Base-by-base conservation (phyloP, 176 grass and related monocot genomes). In the Leersia perrieri region DNA sequence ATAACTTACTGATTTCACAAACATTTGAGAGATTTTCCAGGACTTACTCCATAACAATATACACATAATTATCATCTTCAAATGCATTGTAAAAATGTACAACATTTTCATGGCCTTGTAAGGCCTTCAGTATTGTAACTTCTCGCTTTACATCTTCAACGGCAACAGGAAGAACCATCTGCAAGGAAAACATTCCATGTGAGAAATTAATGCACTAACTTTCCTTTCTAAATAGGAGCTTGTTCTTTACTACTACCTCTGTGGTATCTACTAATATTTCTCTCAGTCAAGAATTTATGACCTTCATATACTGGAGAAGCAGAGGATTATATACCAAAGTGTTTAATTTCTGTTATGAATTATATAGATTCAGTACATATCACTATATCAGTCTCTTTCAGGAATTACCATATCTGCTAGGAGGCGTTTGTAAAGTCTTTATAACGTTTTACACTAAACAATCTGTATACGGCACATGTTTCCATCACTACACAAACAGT, bases 41-140 rank as follows among this genome's bases (percentile, higher is more conserved):
- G 83, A 82, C 94, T 90, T 97, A 97, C 94, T 97, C 94, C 94
- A 97, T 97, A 75, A 94, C 94, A 83, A 97, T 97, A 73, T 92
- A 97, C 25, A 94, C 92, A 90, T 87, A 97, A 70, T 57, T 53
- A 38, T 87, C 89, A 80, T 97, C 94, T 85, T 97, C 94, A 57
- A 90, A 97, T 73, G 94, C 89, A 88, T 92, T 94, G 80, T 88
- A 92, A 83, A 94, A 94, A 65, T 94, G 85, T 29, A 97, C 94
- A 68, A 94, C 80, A 87, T 94, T 97, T 82, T 97, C 94, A 66
- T 97, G 94, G 11, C 92, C 94, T 60, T 90, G 83, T 85, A 97
- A 77, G 39, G 82, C 87, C 82, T 92, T 97, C 63, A 97, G 63
- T 90, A 97, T 97, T 90, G 92, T 94, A 12, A 94, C 94, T 90